Percentiles rank a stretch among this genome's conserved stretches.
Conservation (phyloP, 2,329 filamentous ascomycete genomes). For the Verticillium longisporum region DNA sequence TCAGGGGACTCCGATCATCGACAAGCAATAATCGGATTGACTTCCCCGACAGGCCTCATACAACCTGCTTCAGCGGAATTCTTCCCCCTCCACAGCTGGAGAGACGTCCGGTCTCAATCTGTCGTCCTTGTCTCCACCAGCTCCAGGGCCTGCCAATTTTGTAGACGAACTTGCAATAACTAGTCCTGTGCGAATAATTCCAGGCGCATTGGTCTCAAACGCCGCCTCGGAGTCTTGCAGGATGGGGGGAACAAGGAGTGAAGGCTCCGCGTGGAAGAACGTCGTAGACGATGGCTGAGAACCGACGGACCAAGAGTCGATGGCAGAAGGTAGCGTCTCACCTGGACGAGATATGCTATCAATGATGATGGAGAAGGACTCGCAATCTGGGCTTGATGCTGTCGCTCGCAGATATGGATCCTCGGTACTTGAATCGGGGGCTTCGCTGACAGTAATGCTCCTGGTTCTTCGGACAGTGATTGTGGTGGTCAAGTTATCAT, state of each 20-base stretch:
- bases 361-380: background rate
- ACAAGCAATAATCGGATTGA: background rate
- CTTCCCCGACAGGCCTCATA: background rate
- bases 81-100: background rate
- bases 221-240: background rate
- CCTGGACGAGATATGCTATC: background rate
- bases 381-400: background rate
- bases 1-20: background rate
- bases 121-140: background rate
- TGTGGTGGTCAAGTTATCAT: background rate
- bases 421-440: background rate
- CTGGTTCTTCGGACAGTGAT: background rate
- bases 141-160: background rate
- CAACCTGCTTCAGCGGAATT: background rate
- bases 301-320: background rate
- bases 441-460: background rate
- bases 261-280: background rate
- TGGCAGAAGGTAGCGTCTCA: background rate
- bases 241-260: background rate
- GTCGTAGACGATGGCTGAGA: background rate
- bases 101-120: background rate
- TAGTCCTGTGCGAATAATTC: too few relatives aligned
- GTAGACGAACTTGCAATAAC: too few relatives aligned
- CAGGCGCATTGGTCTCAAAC: background rate
- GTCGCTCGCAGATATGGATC: background rate